Percentiles rank a stretch among this genome's conserved stretches.
Conservation (phyloP, 768 basidiomycete species). For the Tylopilus subfusipes region DNA sequence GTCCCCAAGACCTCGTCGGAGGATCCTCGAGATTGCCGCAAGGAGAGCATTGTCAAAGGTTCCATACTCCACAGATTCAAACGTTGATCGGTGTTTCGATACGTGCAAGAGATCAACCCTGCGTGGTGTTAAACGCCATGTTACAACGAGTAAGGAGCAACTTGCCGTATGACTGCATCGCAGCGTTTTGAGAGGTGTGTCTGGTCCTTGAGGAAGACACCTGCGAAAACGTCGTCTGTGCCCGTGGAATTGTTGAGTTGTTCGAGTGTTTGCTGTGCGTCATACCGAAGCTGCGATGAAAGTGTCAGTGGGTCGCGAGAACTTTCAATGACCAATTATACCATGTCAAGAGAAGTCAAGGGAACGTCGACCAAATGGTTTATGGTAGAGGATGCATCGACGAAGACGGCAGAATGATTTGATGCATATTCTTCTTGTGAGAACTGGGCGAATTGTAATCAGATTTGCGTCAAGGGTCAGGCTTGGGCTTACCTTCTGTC, state of each 20-base stretch:
- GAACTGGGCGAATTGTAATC: conserved; percentile 42
- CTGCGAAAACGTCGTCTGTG: conserved; percentile 60
- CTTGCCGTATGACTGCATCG: conserved; percentile 67
- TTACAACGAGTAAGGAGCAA: conserved; percentile 4
- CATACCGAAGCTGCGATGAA: conserved; percentile 59
- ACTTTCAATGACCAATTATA: conserved; percentile 31
- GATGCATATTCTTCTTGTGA: conserved; percentile 52
- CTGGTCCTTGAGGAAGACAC: conserved; percentile 71
- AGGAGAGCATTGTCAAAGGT: conserved; percentile 56
- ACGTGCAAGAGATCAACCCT: conserved; percentile 49
- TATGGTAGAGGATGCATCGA: conserved; percentile 71
- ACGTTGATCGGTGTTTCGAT: conserved; percentile 40
- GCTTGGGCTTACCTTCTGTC: conserved; percentile 46
- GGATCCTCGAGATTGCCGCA: conserved; percentile 44
- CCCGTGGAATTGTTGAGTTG: conserved; percentile 47
- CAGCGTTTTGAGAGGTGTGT: conserved; percentile 64
- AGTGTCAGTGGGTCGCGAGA: neutral
- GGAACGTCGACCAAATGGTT: conserved; percentile 81
- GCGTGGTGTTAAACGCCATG: neutral
- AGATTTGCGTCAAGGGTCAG: neutral
- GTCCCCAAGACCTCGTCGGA: conserved; percentile 68
- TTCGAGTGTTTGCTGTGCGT: conserved; percentile 73
- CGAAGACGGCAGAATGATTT: conserved; percentile 57
- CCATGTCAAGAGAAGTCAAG: conserved; percentile 71
- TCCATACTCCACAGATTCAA: conserved; percentile 50